These are phyloP conservation scores for Tulasnella sp. DNA, from an alignment of 768 basidiomycete genomes.

Conservation along the genomic window DNA sequence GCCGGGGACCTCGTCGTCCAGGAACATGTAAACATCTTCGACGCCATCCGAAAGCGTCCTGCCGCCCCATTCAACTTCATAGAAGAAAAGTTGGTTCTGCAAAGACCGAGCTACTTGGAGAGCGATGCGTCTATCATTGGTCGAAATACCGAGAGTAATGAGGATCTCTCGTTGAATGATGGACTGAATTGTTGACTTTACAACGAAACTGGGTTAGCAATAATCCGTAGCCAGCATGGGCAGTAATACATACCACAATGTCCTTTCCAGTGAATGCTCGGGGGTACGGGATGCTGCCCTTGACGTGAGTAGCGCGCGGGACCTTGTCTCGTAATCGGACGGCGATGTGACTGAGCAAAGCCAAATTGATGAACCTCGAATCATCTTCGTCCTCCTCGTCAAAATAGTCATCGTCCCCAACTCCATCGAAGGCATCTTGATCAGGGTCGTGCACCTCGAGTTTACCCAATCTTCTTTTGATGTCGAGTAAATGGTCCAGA, in stretches of 20 bases:
- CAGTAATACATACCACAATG: conserved; percentile 56
- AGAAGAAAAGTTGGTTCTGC: conserved; percentile 88
- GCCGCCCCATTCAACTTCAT: conserved; percentile 92
- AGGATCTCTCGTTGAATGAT: conserved; percentile 78
- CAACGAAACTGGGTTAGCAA: background rate
- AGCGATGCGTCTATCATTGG: conserved; percentile 70
- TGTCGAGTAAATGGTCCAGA: conserved; percentile 1
- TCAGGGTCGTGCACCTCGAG: conserved; percentile 2
- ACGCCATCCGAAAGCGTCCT: conserved; percentile 73
- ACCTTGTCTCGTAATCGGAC: conserved; percentile 85
- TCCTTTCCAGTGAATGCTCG: conserved; percentile 90
- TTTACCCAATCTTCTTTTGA: conserved; percentile 5
- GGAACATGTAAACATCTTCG: conserved; percentile 88
- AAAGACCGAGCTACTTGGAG: conserved; percentile 81
- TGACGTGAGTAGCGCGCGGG: conserved; percentile 74
- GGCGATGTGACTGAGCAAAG: conserved; percentile 78
- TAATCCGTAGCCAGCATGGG: conserved; percentile 1
- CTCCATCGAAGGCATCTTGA: conserved; percentile 7
- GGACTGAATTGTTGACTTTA: conserved; percentile 74
- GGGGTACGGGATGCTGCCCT: conserved; percentile 86
- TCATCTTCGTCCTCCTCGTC: conserved; percentile 58
- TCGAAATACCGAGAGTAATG: conserved; percentile 59
- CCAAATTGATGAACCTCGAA: conserved; percentile 75
- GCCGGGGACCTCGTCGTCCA: conserved; percentile 43
- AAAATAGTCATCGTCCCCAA: conserved; percentile 6